Percentiles rank a stretch among this genome's conserved stretches.
Evolutionary conservation across 805 yeast species (phyloP).

Genomic region (Brettanomyces custersianus): DNA sequence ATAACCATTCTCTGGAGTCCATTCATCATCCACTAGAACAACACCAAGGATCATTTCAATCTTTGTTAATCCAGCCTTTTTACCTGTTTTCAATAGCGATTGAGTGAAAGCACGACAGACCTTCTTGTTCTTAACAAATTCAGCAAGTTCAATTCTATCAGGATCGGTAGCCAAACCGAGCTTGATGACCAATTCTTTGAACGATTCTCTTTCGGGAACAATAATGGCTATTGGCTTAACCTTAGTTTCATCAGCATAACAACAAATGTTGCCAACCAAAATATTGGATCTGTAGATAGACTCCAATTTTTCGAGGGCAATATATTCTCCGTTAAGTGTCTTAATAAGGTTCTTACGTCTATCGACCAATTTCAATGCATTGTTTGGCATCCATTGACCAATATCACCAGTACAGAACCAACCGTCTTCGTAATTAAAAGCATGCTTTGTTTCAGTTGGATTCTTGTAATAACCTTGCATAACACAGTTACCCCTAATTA

Average conservation of each 20-base stretch:
- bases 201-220: constrained; percentile 64
- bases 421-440: constrained; percentile 68
- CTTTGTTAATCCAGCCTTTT: constrained; percentile 70
- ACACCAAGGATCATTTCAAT: constrained; percentile 79
- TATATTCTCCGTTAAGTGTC: constrained; percentile 94
- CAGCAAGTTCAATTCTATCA: constrained; percentile 33
- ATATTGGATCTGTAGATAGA: constrained; percentile 79
- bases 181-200: constrained; percentile 52
- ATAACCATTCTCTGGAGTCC: constrained; percentile 95
- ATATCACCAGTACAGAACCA: constrained; percentile 98
- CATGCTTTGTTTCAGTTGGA: constrained; percentile 66
- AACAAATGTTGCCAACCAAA: constrained; percentile 74
- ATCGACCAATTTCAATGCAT: constrained; percentile 78
- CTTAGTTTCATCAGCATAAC: constrained; percentile 81
- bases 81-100: constrained; percentile 65
- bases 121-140: constrained; percentile 46
- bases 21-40: constrained; percentile 77
- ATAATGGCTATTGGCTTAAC: constrained; percentile 91
- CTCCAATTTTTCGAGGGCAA: constrained; percentile 93
- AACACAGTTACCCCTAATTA: constrained; percentile 68
- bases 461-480: constrained; percentile 75
- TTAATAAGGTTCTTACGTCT: constrained; percentile 94
- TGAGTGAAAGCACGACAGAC: constrained; percentile 46
- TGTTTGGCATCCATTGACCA: constrained; percentile 82
- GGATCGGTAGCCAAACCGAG: constrained; percentile 37